A percentile compares a stretch with the other conserved stretches of the same genome.
Conservation (phyloP, 768 basidiomycete genomes). For the Cystofilobasidium ferigula region DNA sequence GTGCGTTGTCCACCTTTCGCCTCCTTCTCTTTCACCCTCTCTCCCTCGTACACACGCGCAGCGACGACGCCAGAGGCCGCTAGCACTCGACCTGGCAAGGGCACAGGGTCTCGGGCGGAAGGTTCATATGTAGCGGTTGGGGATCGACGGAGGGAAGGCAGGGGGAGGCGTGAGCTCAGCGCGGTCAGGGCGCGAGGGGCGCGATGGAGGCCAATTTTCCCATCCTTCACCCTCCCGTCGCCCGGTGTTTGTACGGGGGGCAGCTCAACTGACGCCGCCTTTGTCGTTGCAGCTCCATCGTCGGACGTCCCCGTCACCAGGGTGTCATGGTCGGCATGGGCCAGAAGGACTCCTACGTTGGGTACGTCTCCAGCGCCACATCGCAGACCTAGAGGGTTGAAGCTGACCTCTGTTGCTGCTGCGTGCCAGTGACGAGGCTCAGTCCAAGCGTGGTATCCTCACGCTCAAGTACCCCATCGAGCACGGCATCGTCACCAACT, state of each 20-base stretch:
- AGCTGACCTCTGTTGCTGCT: not conserved
- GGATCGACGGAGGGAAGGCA: too few species aligned
- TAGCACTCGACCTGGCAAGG: too few species aligned
- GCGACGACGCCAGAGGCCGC: too few species aligned
- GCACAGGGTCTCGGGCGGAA: too few species aligned
- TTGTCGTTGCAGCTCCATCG: constrained; percentile 52
- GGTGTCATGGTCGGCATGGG: constrained; percentile 97
- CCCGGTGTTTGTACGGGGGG: too few species aligned
- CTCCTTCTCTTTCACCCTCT: not conserved
- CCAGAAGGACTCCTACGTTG: constrained; percentile 91
- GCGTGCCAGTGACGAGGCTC: constrained; percentile 64
- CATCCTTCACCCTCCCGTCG: not conserved
- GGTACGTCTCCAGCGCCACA: constrained; percentile 44
- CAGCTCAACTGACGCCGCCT: not conserved
- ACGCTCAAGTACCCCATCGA: constrained; percentile 68
- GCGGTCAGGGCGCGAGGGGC: too few species aligned
- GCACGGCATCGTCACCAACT: constrained; percentile 44
- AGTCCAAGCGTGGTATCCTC: constrained; percentile 89
- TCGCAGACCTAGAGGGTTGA: not conserved
- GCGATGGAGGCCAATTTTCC: constrained; percentile 3
- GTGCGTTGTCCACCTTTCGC: constrained; percentile 45
- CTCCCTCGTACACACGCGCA: too few species aligned
- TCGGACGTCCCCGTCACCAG: constrained; percentile 86
- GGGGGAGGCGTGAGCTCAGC: too few species aligned
- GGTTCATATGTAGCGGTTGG: too few species aligned